Base-by-base conservation (phyloP, 768 basidiomycete genomes). In the Auricularia auricula-judae region DNA sequence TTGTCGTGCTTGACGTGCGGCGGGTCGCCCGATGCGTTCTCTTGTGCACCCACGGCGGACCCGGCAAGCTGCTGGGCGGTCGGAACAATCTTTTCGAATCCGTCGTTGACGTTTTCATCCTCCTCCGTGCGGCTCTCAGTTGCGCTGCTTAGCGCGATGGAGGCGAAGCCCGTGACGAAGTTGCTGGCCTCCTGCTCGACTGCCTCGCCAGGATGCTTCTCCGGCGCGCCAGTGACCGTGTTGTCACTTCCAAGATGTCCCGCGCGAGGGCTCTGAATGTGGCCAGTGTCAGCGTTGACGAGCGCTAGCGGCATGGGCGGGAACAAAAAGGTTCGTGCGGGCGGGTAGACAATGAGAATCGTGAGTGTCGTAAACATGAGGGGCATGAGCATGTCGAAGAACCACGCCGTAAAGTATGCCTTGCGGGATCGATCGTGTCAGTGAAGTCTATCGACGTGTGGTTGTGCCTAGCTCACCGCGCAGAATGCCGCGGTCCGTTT, bases 321-420 rank as follows among this genome's bases (percentile, higher is more conserved):
- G 68, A 79, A 79, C 63, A 76, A 70, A 43, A 70, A 67, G 2
- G 62, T 39, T 34, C 78, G 73, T 5, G 74, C 66, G 4, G 74
- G 69, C 2, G 78, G 77, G 61, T 72, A 71, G 66, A 79, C 68
- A 44, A 79, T 75, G 43, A 80, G 74, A 36, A 74, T 63, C 18
- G 74, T 65, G 23, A 77, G 47, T 14, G 75, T 71, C 44, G 68
- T 44, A 63, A 76, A 63, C 64, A 79, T 51, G 11, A 74, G 59
- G 3, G 77, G 74, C n/a, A 72, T 67, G 63, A 80, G 69, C 34
- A 77, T 64, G 35, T 76, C 71, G 59, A 71, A 68, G 63, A 67
- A 71, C 79, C 79, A 80, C 1, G 77, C 74, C 4, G 72, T n/a
- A 59, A 72, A 70, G 67, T 80, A 80, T 35, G 72, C 65, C 66